Evolutionary conservation across 371 early-diverging fungal species (phyloP).

Genomic region (Rhizomucor pusillus): DNA sequence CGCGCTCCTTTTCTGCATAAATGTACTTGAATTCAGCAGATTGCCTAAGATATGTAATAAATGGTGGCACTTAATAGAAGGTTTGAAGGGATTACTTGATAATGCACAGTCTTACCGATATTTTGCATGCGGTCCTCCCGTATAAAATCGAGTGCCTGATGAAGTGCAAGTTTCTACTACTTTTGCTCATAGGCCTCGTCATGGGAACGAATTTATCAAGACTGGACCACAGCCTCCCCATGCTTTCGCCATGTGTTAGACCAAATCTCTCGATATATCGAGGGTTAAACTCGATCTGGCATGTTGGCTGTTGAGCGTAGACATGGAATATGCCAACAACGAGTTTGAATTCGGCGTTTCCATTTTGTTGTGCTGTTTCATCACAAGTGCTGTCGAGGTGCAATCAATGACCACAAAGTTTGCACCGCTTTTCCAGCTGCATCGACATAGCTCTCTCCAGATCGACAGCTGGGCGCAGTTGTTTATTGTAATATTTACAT

Average conservation of each 20-base stretch:
- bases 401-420: no score
- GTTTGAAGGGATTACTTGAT: no score
- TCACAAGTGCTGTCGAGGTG: neutral
- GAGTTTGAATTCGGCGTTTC: neutral
- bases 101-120: neutral
- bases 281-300: conserved; percentile 7
- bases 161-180: neutral
- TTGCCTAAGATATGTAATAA: no score
- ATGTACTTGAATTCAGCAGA: no score
- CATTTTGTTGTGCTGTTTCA: neutral
- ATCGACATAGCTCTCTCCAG: no score
- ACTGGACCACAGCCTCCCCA: neutral
- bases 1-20: no score
- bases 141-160: neutral
- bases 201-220: neutral
- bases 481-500: no score
- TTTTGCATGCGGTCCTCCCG: neutral
- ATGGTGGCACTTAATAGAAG: no score
- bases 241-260: neutral
- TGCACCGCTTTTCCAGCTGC: no score
- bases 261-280: neutral
- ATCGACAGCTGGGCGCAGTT: no score
- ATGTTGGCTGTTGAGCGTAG: conserved; percentile 2
- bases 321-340: conserved; percentile 5
- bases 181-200: neutral